These are phyloP conservation scores for Pseudonitzschia pungens DNA, from an alignment of 108 stramenopile species.

Conservation along the genomic window DNA sequence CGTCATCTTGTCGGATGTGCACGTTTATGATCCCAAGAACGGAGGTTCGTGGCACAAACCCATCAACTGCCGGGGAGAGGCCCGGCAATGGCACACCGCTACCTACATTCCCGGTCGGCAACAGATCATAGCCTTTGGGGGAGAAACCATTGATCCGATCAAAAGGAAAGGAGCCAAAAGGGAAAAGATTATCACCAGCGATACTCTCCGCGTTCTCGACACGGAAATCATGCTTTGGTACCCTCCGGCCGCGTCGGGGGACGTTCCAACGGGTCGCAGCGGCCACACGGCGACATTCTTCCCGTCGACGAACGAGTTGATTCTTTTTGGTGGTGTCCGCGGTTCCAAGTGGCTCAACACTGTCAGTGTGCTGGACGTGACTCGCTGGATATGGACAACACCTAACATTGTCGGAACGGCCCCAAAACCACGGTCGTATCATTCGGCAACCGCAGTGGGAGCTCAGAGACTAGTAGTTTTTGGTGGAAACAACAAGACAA, in stretches of 20 bases:
- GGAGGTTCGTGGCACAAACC: constrained; percentile 58
- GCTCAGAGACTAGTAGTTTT: constrained; percentile 63
- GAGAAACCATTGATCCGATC: constrained; percentile 44
- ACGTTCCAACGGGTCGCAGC: constrained; percentile 64
- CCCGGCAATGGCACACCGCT: constrained; percentile 78
- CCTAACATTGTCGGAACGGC: constrained; percentile 58
- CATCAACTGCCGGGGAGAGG: constrained; percentile 63
- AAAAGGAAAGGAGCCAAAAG: constrained; percentile 14
- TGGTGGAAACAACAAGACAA: constrained; percentile 76
- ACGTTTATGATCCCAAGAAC: constrained; percentile 53
- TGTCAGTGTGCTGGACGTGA: constrained; percentile 61
- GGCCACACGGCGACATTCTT: constrained; percentile 76
- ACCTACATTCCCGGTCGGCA: constrained; percentile 76
- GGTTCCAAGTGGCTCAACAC: constrained; percentile 78
- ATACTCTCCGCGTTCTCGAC: constrained; percentile 65
- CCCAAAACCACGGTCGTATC: constrained; percentile 79
- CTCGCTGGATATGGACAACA: constrained; percentile 73
- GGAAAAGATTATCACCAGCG: constrained; percentile 31
- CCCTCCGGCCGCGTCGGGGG: constrained; percentile 51
- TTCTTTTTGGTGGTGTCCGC: constrained; percentile 81
- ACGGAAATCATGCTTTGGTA: constrained; percentile 79
- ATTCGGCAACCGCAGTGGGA: constrained; percentile 53
- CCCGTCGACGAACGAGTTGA: constrained; percentile 60
- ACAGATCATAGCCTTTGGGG: constrained; percentile 78
- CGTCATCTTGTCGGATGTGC: constrained; percentile 55